These are phyloP conservation scores for Lepraria neglecta DNA, from an alignment of 495 filamentous ascomycete species.

Conservation along the genomic window DNA sequence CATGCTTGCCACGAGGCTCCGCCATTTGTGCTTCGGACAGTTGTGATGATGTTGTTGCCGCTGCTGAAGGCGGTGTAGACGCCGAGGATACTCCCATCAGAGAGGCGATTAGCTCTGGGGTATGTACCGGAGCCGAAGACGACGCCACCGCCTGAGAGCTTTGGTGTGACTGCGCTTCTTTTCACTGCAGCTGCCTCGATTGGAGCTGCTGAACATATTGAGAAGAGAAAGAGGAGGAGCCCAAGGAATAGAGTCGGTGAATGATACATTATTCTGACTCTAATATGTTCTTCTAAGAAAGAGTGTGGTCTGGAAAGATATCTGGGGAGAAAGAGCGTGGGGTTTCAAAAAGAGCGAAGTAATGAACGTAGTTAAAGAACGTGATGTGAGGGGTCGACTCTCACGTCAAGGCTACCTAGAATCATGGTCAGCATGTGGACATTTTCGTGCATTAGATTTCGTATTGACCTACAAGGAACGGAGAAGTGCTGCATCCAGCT, in stretches of 20 bases:
- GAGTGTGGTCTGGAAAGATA: not conserved
- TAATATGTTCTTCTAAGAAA: not conserved
- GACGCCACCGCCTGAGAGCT: slow-evolving; percentile 16
- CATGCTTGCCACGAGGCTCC: slow-evolving; percentile 37
- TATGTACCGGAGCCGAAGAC: slow-evolving; percentile 41
- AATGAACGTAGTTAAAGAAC: slow-evolving; percentile 20
- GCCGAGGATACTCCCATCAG: slow-evolving; percentile 39
- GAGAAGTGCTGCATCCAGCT: not conserved
- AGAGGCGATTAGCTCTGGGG: slow-evolving; percentile 42
- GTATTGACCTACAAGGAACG: not conserved
- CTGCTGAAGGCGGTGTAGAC: slow-evolving; percentile 36
- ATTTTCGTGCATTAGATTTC: not conserved
- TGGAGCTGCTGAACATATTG: slow-evolving; percentile 13
- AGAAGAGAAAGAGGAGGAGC: slow-evolving; percentile 1
- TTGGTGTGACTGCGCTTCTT: slow-evolving; percentile 15
- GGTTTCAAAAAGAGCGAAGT: not conserved
- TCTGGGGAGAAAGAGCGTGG: not conserved
- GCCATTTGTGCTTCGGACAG: slow-evolving; percentile 38
- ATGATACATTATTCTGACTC: not conserved
- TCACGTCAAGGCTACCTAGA: not conserved
- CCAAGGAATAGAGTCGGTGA: not conserved
- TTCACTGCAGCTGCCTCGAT: not conserved
- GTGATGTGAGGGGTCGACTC: slow-evolving; percentile 3
- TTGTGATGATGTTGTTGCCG: slow-evolving; percentile 34
- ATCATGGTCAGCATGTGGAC: not conserved